Conservation (phyloP, 2,329 filamentous ascomycete genomes). For the Oidium heveae region DNA sequence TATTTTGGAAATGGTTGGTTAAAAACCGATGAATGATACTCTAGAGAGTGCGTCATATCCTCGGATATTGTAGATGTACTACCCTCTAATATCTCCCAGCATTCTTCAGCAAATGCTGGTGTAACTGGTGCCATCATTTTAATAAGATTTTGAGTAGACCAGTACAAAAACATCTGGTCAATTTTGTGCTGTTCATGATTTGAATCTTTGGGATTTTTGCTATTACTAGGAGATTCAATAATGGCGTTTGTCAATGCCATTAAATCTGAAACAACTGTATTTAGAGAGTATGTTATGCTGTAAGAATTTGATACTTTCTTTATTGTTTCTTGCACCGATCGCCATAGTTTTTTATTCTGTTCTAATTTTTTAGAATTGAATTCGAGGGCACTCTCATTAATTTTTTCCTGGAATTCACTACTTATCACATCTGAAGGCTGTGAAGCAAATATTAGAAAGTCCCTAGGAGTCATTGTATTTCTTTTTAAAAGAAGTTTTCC, state of each 20-base stretch:
- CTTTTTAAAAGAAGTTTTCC: no score
- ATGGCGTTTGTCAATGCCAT: conserved; percentile 58
- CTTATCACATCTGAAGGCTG: background rate
- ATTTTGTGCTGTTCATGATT: conserved; percentile 16
- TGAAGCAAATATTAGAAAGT: no score
- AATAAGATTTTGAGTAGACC: conserved; percentile 26
- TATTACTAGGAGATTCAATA: conserved; percentile 16
- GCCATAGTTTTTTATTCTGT: conserved; percentile 24
- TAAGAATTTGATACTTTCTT: conserved; percentile 41
- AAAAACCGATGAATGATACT: conserved; percentile 14
- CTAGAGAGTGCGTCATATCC: conserved; percentile 5
- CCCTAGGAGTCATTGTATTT: no score
- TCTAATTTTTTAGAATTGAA: background rate
- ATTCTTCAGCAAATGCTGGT: conserved; percentile 60
- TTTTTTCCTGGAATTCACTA: no score
- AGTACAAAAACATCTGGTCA: background rate
- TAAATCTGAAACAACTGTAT: conserved; percentile 61
- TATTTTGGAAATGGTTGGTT: conserved; percentile 28
- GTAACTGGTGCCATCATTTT: conserved; percentile 57
- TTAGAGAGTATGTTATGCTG: conserved; percentile 47
- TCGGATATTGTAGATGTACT: background rate
- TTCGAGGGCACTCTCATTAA: background rate
- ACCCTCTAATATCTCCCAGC: conserved; percentile 35
- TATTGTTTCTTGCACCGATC: conserved; percentile 41
- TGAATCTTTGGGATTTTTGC: conserved; percentile 6